phyloP scores from a whole-genome alignment of 2,329 filamentous ascomycete species.

The Xylariaceae sp. region DNA sequence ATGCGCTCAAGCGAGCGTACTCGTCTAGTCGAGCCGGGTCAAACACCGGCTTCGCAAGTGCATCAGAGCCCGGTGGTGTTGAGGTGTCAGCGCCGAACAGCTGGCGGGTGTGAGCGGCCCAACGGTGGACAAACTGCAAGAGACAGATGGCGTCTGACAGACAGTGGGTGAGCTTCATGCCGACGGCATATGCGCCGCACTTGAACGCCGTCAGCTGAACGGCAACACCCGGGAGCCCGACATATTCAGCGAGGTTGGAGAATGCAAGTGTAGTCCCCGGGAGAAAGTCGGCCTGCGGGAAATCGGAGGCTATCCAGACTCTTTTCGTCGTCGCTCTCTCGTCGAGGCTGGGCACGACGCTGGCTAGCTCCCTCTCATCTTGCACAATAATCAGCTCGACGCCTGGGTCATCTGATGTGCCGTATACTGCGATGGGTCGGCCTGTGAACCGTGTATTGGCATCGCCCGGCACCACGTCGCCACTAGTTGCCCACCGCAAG shows the following conservation, averaged over 20 bases:
- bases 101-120: slow-evolving; percentile 31
- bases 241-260: slow-evolving; percentile 23
- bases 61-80: no score
- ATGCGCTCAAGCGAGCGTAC: slow-evolving; percentile 26
- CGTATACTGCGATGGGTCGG: slow-evolving; percentile 34
- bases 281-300: slow-evolving; percentile 33
- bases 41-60: slow-evolving; percentile 27
- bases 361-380: slow-evolving; percentile 24
- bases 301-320: slow-evolving; percentile 31
- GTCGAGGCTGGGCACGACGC: slow-evolving; percentile 27
- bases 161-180: slow-evolving; percentile 38
- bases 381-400: slow-evolving; percentile 34
- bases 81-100: slow-evolving; percentile 4
- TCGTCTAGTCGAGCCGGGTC: slow-evolving; percentile 36
- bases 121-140: slow-evolving; percentile 38
- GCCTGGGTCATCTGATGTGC: slow-evolving; percentile 35
- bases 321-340: slow-evolving; percentile 21
- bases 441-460: slow-evolving; percentile 24
- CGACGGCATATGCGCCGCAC: slow-evolving; percentile 38
- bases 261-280: slow-evolving; percentile 32
- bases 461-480: slow-evolving; percentile 16
- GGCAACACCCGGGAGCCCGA: slow-evolving; percentile 28
- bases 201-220: slow-evolving; percentile 33
- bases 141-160: slow-evolving; percentile 41
- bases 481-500: slow-evolving; percentile 32